Base-by-base conservation (phyloP, 108 stramenopile species). In the Cyclotella atomus region DNA sequence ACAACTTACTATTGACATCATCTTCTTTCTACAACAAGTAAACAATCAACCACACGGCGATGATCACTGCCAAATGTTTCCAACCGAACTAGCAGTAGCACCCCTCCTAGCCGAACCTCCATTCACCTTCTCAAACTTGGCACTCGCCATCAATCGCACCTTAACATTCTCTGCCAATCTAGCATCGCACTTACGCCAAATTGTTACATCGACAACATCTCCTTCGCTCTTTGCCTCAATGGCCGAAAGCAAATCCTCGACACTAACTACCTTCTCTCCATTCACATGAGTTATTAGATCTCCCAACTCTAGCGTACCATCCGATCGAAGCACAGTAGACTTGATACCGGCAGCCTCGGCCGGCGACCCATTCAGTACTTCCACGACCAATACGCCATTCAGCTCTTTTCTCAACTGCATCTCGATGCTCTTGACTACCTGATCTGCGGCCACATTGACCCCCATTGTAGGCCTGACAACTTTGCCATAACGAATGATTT, bases 391-490 rank as follows among this genome's bases (percentile, higher is more conserved):
- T 14, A 87, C 87, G 6, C 89, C 89, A 3, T 84, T 70, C 45
- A 90, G 63, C 23, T 73, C 50, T 54, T 74, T 73, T 28, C 85
- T 59, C 29, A 88, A 70, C 57, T 85, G 83, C 70, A 65, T 64
- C 55, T 71, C 87, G 53, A 90, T 77, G 33, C 70, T 72, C 24
- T 74, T 76, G 0, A 75, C 70, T 2, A 90, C 69, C 45, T 85
- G 54, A 52, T 90, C 87, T 34, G 88, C 87, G 6, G 83, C 85
- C 55, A 90, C 77, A 44, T 88, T 83, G 32, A 94, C 91, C 21
- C 95, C 95, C 63, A 96, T 71, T 15, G 89, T 84, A n/a, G 95
- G 93, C 1, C 93, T 81, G 28, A 84, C 81, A 8, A 90, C 88
- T n/a, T 82, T 73, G 8, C 95, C 92, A 55, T 92, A 79, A 15